Conservation (phyloP, 345 rosid genomes). For the Gossypium anomalum region DNA sequence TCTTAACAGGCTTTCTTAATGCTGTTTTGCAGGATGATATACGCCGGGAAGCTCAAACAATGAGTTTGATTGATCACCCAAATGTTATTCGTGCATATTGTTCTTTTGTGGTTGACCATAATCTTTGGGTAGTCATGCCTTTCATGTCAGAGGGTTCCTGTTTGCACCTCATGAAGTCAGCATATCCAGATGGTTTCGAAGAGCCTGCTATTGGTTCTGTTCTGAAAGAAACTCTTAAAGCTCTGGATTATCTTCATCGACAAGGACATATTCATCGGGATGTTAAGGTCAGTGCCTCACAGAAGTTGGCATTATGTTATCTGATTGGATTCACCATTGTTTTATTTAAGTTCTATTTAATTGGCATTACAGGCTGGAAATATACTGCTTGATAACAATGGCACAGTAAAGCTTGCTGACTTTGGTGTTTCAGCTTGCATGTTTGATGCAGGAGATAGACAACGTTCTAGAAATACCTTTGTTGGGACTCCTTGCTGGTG, state of each 20-base stretch:
- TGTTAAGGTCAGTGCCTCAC: slow-evolving; percentile 66
- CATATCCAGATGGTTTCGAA: slow-evolving; percentile 86
- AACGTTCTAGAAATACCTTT: slow-evolving; percentile 90
- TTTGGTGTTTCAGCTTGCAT: slow-evolving; percentile 98
- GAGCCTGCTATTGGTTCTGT: slow-evolving; percentile 88
- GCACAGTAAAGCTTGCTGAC: slow-evolving; percentile 90
- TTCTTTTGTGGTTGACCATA: slow-evolving; percentile 80
- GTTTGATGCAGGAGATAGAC: slow-evolving; percentile 96
- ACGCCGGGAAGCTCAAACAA: slow-evolving; percentile 91
- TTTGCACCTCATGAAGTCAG: slow-evolving; percentile 93
- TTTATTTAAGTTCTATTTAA: slow-evolving; percentile 10
- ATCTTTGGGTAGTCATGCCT: slow-evolving; percentile 99
- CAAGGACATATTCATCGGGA: slow-evolving; percentile 99
- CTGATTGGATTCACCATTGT: not conserved
- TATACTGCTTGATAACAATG: slow-evolving; percentile 78
- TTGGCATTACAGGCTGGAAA: slow-evolving; percentile 77
- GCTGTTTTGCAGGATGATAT: slow-evolving; percentile 69
- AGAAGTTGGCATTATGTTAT: slow-evolving; percentile 14
- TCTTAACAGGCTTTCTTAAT: not conserved
- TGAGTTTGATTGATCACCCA: slow-evolving; percentile 97
- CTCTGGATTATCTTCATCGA: slow-evolving; percentile 87
- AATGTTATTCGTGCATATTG: slow-evolving; percentile 82
- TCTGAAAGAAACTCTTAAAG: slow-evolving; percentile 94
- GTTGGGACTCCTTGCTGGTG: slow-evolving; percentile 99
- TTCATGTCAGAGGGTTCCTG: slow-evolving; percentile 99